A percentile compares a stretch with the other conserved stretches of the same genome.
Conservation (phyloP, 202 grass and related monocot genomes). For the Panicum hallii region DNA sequence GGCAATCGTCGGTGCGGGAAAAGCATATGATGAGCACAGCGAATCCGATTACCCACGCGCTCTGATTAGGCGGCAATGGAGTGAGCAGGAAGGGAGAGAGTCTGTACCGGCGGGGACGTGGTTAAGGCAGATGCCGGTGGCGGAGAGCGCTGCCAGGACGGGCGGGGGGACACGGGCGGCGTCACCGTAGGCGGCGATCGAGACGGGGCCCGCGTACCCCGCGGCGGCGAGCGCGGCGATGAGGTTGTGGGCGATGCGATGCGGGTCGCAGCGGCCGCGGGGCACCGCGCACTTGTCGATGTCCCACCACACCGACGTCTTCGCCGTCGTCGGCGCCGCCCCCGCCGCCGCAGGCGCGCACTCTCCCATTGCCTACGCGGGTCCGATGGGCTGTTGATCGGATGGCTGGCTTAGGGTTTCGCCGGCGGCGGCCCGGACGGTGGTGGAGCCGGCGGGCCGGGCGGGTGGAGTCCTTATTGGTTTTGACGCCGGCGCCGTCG, state of each 20-base stretch:
- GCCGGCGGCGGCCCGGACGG: conserved; percentile 17
- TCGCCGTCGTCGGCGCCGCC: conserved; percentile 35
- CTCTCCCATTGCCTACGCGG: conserved; percentile 23
- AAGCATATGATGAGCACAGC: neutral
- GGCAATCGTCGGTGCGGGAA: conserved; percentile 4
- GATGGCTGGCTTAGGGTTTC: conserved; percentile 37
- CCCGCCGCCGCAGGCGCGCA: conserved; percentile 30
- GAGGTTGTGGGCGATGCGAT: conserved; percentile 73
- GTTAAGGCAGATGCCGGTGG: conserved; percentile 82
- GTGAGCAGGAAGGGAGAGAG: neutral
- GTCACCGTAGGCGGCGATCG: conserved; percentile 78
- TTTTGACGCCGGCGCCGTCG: conserved; percentile 11
- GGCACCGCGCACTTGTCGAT: conserved; percentile 79
- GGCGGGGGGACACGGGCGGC: conserved; percentile 32
- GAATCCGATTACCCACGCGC: neutral
- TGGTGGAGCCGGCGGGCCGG: neutral
- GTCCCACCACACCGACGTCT: conserved; percentile 93
- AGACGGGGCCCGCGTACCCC: conserved; percentile 63
- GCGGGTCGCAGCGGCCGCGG: conserved; percentile 58
- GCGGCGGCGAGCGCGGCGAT: conserved; percentile 65
- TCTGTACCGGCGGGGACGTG: conserved; percentile 73
- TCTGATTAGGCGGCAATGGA: neutral
- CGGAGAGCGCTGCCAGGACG: conserved; percentile 69
- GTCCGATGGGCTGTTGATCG: neutral
- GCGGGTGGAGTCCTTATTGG: neutral